Evolutionary conservation across 495 filamentous ascomycete species (phyloP).

Genomic region (Penicillium longicatenatum): DNA sequence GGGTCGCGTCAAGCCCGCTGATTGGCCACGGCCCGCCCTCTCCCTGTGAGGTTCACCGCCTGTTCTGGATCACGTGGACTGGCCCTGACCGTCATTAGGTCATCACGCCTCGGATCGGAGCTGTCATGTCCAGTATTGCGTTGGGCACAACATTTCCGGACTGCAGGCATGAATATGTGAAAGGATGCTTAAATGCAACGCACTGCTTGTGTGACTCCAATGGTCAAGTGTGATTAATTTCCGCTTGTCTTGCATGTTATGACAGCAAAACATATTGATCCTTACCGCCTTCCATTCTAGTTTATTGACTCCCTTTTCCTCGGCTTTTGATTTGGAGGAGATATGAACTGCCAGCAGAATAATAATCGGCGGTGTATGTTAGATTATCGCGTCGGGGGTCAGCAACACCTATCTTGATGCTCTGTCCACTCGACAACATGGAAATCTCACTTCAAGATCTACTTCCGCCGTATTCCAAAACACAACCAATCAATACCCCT

Average conservation of each 20-base stretch:
- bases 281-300: background rate
- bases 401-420: background rate
- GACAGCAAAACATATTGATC: background rate
- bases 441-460: background rate
- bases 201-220: no score
- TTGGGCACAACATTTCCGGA: no score
- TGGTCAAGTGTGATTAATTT: no score
- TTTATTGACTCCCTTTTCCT: background rate
- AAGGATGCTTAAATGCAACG: background rate
- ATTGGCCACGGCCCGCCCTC: slow-evolving; percentile 31
- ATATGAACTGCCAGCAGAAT: background rate
- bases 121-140: background rate
- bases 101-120: background rate
- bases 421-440: background rate
- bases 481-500: background rate
- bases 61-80: slow-evolving; percentile 11
- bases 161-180: background rate
- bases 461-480: background rate
- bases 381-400: background rate
- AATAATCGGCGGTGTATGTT: background rate
- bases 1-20: slow-evolving; percentile 42
- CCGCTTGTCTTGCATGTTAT: background rate
- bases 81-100: background rate
- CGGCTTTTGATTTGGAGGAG: background rate
- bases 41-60: slow-evolving; percentile 27